Evolutionary conservation across 768 basidiomycete species (phyloP).

Genomic region (Tephrocybe sp.): DNA sequence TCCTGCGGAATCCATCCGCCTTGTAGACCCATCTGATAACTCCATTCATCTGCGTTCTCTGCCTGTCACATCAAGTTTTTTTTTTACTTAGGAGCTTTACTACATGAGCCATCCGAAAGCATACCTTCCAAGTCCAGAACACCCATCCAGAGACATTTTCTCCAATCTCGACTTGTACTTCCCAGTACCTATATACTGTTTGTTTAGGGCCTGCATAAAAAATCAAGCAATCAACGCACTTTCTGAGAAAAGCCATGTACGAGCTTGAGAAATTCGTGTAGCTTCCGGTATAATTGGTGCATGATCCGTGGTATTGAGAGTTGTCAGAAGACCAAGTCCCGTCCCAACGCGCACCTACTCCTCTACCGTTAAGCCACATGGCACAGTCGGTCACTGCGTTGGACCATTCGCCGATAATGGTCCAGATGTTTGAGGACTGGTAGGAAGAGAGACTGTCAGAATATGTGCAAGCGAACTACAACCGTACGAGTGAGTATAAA

Average conservation of each 20-base stretch:
- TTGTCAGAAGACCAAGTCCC: conserved; percentile 44
- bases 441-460: conserved; percentile 44
- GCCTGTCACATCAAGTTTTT: conserved; percentile 33
- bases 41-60: conserved; percentile 75
- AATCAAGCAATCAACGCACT: conserved; percentile 38
- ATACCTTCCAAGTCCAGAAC: conserved; percentile 79
- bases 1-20: conserved; percentile 79
- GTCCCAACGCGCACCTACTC: conserved; percentile 71
- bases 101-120: conserved; percentile 20
- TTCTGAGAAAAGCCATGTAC: conserved; percentile 63
- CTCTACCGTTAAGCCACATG: conserved; percentile 76
- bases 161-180: conserved; percentile 74
- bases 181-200: conserved; percentile 58
- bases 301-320: conserved; percentile 55
- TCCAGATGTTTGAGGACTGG: conserved; percentile 63
- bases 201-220: neutral
- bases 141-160: conserved; percentile 75
- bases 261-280: conserved; percentile 55
- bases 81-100: neutral
- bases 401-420: conserved; percentile 81
- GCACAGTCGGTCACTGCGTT: conserved; percentile 76
- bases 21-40: conserved; percentile 70
- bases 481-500: neutral
- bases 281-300: conserved; percentile 61
- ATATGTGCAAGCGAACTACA: conserved; percentile 55